Evolutionary conservation across 495 filamentous ascomycete species (phyloP).

Genomic region (Halenospora varia): DNA sequence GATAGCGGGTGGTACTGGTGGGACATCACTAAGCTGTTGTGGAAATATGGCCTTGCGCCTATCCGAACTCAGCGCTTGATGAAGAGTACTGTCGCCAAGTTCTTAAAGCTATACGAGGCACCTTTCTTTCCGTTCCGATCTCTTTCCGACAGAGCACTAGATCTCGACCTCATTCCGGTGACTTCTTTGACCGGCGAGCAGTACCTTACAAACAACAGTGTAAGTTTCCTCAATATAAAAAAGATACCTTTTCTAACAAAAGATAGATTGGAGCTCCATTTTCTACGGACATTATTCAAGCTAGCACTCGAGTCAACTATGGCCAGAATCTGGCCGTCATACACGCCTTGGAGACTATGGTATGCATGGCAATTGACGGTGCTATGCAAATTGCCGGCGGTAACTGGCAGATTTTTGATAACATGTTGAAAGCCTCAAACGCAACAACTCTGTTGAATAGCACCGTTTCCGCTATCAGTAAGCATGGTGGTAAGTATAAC

Average conservation of each 20-base stretch:
- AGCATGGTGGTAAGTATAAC: constrained; percentile 43
- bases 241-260: not conserved
- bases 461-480: constrained; percentile 56
- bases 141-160: constrained; percentile 58
- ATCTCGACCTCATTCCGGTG: constrained; percentile 58
- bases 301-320: constrained; percentile 92
- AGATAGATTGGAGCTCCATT: constrained; percentile 58
- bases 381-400: constrained; percentile 77
- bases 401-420: constrained; percentile 92
- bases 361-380: constrained; percentile 86
- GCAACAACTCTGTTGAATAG: constrained; percentile 66
- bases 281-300: constrained; percentile 82
- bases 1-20: constrained; percentile 64
- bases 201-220: constrained; percentile 62
- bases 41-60: constrained; percentile 81
- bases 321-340: constrained; percentile 81
- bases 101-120: constrained; percentile 75
- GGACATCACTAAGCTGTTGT: constrained; percentile 72
- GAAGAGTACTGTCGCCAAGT: constrained; percentile 64
- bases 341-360: constrained; percentile 89
- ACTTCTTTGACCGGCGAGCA: constrained; percentile 69
- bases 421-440: constrained; percentile 64
- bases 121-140: constrained; percentile 82
- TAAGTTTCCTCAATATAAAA: constrained; percentile 22
- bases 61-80: constrained; percentile 69